phyloP scores from a whole-genome alignment of 1,284 basidiomycete species.

The Ustilago hordei region DNA sequence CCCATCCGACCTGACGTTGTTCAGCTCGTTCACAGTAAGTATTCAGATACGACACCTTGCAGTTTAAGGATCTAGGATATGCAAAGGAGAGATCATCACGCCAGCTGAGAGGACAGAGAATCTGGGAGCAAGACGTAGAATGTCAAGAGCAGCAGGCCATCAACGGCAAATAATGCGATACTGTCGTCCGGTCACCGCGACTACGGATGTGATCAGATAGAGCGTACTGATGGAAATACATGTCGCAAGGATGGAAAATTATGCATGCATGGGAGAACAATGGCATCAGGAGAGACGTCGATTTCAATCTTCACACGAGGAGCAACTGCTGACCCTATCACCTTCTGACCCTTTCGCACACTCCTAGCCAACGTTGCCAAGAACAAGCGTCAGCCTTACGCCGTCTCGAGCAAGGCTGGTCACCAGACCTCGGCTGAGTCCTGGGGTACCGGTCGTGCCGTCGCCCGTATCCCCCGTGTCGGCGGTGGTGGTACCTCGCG shows the following conservation, averaged over 20 bases:
- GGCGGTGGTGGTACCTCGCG: constrained; percentile 98
- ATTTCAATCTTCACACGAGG: neutral
- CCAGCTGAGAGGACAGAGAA: neutral
- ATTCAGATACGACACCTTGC: constrained; percentile 3
- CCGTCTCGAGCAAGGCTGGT: constrained; percentile 96
- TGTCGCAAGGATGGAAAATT: neutral
- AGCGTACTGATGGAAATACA: neutral
- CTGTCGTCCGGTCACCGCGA: neutral
- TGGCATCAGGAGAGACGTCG: neutral
- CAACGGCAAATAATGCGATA: neutral
- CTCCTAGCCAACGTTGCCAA: constrained; percentile 92
- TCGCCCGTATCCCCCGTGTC: constrained; percentile 99
- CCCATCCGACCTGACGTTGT: constrained; percentile 99
- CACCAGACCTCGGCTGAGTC: constrained; percentile 99
- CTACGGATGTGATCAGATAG: neutral
- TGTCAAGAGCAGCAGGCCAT: no score
- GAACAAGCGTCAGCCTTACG: constrained; percentile 97
- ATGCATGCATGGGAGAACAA: no score
- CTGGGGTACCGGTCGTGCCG: constrained; percentile 99
- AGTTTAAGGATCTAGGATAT: neutral
- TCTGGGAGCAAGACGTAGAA: no score
- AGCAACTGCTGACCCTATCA: constrained; percentile 13
- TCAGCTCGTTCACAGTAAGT: constrained; percentile 96
- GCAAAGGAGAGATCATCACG: neutral
- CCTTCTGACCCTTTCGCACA: neutral